Evolutionary conservation across 176 grass and related monocot species (phyloP).

Genomic region (Guadua angustifolia): DNA sequence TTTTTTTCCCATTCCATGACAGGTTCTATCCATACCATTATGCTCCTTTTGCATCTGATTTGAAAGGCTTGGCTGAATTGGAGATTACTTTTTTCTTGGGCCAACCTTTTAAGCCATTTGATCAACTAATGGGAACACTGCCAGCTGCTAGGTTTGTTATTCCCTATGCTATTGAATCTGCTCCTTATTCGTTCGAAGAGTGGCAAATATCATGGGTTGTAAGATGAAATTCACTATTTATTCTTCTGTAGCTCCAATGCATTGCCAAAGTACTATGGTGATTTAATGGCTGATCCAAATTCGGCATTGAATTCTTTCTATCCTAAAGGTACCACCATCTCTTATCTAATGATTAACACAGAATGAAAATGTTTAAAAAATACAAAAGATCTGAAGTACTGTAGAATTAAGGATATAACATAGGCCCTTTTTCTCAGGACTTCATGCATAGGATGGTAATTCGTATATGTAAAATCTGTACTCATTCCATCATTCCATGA

Average conservation of each 20-base stretch:
- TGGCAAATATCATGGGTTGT: constrained; percentile 32
- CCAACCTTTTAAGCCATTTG: constrained; percentile 99
- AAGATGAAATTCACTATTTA: constrained; percentile 44
- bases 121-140: constrained; percentile 99
- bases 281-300: constrained; percentile 77
- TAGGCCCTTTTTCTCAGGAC: neutral
- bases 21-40: constrained; percentile 99
- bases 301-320: constrained; percentile 91
- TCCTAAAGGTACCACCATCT: constrained; percentile 69
- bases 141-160: constrained; percentile 84
- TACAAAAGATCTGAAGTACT: neutral
- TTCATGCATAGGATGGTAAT: constrained; percentile 22
- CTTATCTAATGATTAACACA: neutral
- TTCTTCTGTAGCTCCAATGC: constrained; percentile 82
- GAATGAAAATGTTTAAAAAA: neutral
- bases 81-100: constrained; percentile 99
- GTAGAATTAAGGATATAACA: neutral
- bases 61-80: constrained; percentile 83
- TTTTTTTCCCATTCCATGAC: constrained; percentile 30
- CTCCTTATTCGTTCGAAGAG: constrained; percentile 16
- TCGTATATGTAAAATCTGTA: constrained; percentile 26
- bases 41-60: constrained; percentile 94
- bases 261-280: constrained; percentile 79
- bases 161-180: constrained; percentile 38
- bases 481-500: constrained; percentile 26